Evolutionary conservation across 2,329 filamentous ascomycete genomes (phyloP).

Genomic region (Ascochyta pisi): DNA sequence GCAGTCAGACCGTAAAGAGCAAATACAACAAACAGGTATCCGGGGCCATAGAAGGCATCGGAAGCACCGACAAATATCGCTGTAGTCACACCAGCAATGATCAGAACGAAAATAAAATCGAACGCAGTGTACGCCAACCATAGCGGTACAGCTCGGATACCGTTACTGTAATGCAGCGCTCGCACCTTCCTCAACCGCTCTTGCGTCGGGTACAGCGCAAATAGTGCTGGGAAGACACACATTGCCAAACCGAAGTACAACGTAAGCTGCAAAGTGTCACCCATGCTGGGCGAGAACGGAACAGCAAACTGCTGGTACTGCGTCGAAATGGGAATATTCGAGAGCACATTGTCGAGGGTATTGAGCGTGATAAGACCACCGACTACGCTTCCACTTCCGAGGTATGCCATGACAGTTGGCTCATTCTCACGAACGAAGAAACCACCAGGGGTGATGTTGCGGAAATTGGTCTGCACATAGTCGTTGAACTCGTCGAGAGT

Average conservation of each 20-base stretch:
- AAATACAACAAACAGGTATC: slow-evolving; percentile 82
- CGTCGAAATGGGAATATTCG: slow-evolving; percentile 72
- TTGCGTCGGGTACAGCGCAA: slow-evolving; percentile 85
- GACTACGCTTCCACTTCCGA: slow-evolving; percentile 68
- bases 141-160: slow-evolving; percentile 79
- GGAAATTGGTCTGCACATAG: slow-evolving; percentile 68
- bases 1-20: slow-evolving; percentile 82
- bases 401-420: slow-evolving; percentile 73
- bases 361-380: slow-evolving; percentile 81
- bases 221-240: slow-evolving; percentile 82
- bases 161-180: slow-evolving; percentile 89
- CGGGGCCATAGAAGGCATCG: slow-evolving; percentile 75
- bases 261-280: slow-evolving; percentile 78
- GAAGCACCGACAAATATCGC: slow-evolving; percentile 72
- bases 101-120: slow-evolving; percentile 77
- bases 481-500: slow-evolving; percentile 72
- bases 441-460: slow-evolving; percentile 76
- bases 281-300: slow-evolving; percentile 72
- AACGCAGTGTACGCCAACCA: slow-evolving; percentile 86
- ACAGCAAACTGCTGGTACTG: slow-evolving; percentile 78
- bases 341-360: slow-evolving; percentile 81
- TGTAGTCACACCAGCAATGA: slow-evolving; percentile 69
- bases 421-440: slow-evolving; percentile 74
- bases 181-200: slow-evolving; percentile 81
- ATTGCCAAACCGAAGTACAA: slow-evolving; percentile 83